phyloP scores from a whole-genome alignment of 306 rosid species.

The Fagus sylvatica region DNA sequence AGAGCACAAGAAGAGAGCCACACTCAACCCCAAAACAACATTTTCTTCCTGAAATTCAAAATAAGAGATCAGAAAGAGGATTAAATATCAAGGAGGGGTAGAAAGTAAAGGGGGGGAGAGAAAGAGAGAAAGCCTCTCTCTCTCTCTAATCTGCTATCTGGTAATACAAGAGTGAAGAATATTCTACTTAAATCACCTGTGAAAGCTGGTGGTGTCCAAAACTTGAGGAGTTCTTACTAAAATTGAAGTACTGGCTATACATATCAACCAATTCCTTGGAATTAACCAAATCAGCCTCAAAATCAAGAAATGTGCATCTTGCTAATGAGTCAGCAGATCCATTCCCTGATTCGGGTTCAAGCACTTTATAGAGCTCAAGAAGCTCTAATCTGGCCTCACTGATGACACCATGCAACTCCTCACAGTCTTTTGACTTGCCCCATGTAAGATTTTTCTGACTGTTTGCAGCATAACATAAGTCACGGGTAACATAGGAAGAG shows the following conservation, averaged over 20 bases:
- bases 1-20: conserved; percentile 89
- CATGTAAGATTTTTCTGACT: conserved; percentile 36
- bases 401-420: conserved; percentile 53
- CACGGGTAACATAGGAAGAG: conserved; percentile 60
- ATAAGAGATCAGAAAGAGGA: conserved; percentile 13
- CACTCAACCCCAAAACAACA: conserved; percentile 74
- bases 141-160: conserved; percentile 12
- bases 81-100: conserved; percentile 1
- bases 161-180: conserved; percentile 22
- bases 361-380: conserved; percentile 54
- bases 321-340: conserved; percentile 43
- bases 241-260: conserved; percentile 56
- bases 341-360: conserved; percentile 38
- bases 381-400: conserved; percentile 64
- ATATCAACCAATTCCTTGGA: conserved; percentile 75
- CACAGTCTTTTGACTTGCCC: conserved; percentile 47
- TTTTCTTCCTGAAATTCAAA: conserved; percentile 67
- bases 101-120: background rate
- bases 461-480: conserved; percentile 38
- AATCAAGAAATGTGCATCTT: conserved; percentile 47
- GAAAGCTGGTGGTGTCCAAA: conserved; percentile 48
- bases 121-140: conserved; percentile 10
- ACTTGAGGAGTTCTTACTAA: conserved; percentile 36
- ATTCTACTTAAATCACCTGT: conserved; percentile 47
- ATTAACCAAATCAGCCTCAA: conserved; percentile 54